Evolutionary conservation across 805 yeast genomes (phyloP).

Genomic region (Ogataea sp.): DNA sequence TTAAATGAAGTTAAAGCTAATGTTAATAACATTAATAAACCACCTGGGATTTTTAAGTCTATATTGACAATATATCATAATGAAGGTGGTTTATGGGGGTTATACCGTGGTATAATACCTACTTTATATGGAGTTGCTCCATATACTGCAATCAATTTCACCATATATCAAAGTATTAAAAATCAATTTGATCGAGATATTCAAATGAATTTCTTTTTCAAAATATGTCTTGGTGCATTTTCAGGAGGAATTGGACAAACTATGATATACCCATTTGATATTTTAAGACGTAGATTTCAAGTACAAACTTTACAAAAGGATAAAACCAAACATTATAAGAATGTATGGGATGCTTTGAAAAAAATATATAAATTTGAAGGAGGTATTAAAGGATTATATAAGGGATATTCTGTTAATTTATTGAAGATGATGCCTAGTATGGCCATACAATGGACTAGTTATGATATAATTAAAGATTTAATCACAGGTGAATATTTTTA

Average conservation of each 20-base stretch:
- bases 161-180: slow-evolving; percentile 77
- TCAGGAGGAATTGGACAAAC: slow-evolving; percentile 90
- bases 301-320: slow-evolving; percentile 82
- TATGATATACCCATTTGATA: slow-evolving; percentile 83
- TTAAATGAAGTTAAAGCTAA: too few species aligned
- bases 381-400: slow-evolving; percentile 65
- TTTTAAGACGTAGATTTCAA: slow-evolving; percentile 83
- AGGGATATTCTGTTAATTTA: slow-evolving; percentile 70
- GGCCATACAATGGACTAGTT: slow-evolving; percentile 92
- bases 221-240: slow-evolving; percentile 71
- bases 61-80: slow-evolving; percentile 48
- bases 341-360: slow-evolving; percentile 65
- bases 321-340: too few species aligned
- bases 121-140: slow-evolving; percentile 94
- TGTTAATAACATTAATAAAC: too few species aligned
- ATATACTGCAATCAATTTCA: slow-evolving; percentile 87
- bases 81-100: slow-evolving; percentile 77
- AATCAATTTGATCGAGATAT: slow-evolving; percentile 34
- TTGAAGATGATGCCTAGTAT: slow-evolving; percentile 90
- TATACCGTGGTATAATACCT: slow-evolving; percentile 84
- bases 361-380: slow-evolving; percentile 59
- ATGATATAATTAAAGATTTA: slow-evolving; percentile 58
- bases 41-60: slow-evolving; percentile 67
- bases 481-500: slow-evolving; percentile 4
- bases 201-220: slow-evolving; percentile 34